These are phyloP conservation scores for Phialocephala sp. DNA, from an alignment of 2,329 filamentous ascomycete species.

Conservation along the genomic window DNA sequence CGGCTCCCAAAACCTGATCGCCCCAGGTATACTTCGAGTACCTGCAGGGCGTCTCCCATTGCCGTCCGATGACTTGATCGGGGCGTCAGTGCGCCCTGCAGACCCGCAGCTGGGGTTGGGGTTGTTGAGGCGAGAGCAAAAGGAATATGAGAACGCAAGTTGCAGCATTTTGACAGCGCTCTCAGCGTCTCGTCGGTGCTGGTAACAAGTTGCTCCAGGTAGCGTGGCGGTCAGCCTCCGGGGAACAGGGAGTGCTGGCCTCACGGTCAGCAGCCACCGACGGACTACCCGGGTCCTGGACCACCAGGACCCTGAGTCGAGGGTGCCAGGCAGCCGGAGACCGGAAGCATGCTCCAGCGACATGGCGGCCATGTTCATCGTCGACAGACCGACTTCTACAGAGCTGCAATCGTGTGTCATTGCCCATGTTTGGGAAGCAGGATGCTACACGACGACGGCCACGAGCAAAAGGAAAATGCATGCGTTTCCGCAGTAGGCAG, in stretches of 20 bases:
- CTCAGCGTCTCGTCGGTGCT: not conserved
- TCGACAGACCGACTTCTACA: not conserved
- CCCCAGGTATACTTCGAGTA: not conserved
- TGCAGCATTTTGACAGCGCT: not conserved
- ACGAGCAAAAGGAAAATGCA: not conserved
- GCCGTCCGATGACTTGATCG: not conserved
- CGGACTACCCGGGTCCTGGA: not conserved
- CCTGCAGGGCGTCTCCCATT: not conserved
- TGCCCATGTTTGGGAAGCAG: not conserved
- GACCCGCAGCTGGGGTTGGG: constrained; percentile 4
- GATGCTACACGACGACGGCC: constrained; percentile 1
- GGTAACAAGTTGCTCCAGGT: constrained; percentile 12
- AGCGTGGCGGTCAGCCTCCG: constrained; percentile 19
- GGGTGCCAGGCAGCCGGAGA: not conserved
- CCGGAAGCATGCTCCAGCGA: not conserved
- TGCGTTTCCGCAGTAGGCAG: not conserved
- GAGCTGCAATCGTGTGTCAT: constrained; percentile 5
- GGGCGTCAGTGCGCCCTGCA: constrained; percentile 2
- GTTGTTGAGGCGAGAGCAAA: constrained; percentile 13
- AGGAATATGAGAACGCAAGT: constrained; percentile 14
- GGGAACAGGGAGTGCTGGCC: constrained; percentile 13
- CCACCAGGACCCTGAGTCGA: no score
- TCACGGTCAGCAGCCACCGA: constrained; percentile 18
- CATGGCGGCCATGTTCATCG: not conserved
- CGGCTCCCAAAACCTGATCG: not conserved